These are phyloP conservation scores for Botrytis squamosa DNA, from an alignment of 2,329 filamentous ascomycete genomes.

Conservation along the genomic window DNA sequence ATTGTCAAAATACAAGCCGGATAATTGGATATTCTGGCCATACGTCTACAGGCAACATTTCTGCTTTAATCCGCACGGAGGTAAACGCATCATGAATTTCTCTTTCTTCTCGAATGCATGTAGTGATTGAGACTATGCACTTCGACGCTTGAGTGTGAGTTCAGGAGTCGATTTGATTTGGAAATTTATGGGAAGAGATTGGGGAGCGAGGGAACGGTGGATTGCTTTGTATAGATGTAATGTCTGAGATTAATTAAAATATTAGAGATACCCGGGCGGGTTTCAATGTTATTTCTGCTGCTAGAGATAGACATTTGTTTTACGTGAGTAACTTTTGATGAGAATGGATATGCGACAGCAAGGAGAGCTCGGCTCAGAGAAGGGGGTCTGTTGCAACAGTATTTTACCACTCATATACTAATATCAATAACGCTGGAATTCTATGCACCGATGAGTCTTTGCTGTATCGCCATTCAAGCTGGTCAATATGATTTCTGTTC, in stretches of 20 bases:
- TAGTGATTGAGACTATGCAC: not conserved
- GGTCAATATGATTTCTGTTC: not conserved
- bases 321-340: not conserved
- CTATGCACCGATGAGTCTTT: not conserved
- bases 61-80: not conserved
- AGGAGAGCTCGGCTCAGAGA: not conserved
- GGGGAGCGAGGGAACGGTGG: not conserved
- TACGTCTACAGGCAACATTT: not conserved
- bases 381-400: not conserved
- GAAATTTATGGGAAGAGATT: not conserved
- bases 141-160: not conserved
- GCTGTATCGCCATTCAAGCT: not conserved
- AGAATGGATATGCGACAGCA: not conserved
- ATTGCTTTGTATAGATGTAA: not conserved
- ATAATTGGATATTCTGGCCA: not conserved
- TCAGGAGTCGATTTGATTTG: not conserved
- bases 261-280: rapidly evolving
- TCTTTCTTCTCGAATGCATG: not conserved
- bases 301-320: not conserved
- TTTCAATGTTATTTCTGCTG: not conserved
- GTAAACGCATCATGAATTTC: not conserved
- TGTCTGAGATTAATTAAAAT: rapidly evolving
- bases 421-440: not conserved
- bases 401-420: not conserved
- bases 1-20: not conserved